phyloP scores from a whole-genome alignment of 106 monocot species.

The Narthecium ossifragum region DNA sequence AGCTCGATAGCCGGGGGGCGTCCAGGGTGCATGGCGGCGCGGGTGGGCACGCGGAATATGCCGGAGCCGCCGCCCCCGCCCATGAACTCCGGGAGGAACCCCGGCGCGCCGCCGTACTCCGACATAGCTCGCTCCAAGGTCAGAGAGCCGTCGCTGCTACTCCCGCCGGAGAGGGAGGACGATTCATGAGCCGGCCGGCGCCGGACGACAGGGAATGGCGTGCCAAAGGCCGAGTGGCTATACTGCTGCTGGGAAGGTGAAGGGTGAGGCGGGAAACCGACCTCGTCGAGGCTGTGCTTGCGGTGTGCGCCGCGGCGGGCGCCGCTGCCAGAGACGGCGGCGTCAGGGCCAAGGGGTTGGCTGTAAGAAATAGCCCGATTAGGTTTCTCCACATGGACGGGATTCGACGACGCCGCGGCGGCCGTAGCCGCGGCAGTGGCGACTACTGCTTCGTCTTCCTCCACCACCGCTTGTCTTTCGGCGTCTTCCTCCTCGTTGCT shows the following conservation, averaged over 20 bases:
- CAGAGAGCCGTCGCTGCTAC: constrained; percentile 19
- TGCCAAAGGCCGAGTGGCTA: neutral
- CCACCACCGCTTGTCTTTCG: neutral
- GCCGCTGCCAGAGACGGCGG: neutral
- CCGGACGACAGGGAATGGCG: neutral
- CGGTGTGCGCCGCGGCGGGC: constrained; percentile 5
- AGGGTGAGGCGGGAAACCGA: neutral
- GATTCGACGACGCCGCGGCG: too few relatives aligned
- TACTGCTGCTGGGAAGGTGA: neutral
- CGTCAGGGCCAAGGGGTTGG: constrained; percentile 30
- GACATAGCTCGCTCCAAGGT: constrained; percentile 53
- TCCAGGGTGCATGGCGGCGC: constrained; percentile 64
- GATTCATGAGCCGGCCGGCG: too few relatives aligned
- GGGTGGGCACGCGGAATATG: constrained; percentile 59
- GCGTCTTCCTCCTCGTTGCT: constrained; percentile 20
- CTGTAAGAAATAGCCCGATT: constrained; percentile 27
- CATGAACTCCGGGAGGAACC: constrained; percentile 66
- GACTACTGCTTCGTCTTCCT: too few relatives aligned
- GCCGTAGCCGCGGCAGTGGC: too few relatives aligned
- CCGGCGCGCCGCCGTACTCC: constrained; percentile 41
- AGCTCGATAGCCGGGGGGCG: constrained; percentile 74
- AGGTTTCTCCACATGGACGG: too few relatives aligned
- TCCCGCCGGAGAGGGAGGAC: too few relatives aligned
- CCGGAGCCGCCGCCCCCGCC: constrained; percentile 68
- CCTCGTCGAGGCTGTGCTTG: constrained; percentile 33